Evolutionary conservation across 169 alveolate species (phyloP), one percentile per base, ranked within the genome.

Genomic region (Plasmodium adleri): DNA sequence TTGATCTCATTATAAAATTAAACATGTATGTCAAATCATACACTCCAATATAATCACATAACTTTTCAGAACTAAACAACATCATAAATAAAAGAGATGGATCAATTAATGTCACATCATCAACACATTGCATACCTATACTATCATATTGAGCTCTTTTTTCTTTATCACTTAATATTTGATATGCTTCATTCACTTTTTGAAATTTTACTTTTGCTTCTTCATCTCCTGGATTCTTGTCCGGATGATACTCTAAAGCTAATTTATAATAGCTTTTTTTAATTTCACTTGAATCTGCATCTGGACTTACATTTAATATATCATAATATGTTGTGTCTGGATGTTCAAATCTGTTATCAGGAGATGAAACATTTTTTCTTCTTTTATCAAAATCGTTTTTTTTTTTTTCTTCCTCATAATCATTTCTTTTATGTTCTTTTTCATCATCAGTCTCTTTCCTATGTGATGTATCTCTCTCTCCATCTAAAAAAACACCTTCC

Each of bases 201-300:
- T 94, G 96, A 52, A 94, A 94, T 62, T 88, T 92, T 15, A 54
- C 15, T 73, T 94, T 94, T 1, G 95, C 95, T 17, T 67, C 93
- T 0, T 85, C 94, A 56, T 91, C 92, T 74, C 74, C 72, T 0
- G 97, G 78, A 88, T 96, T 97, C 71, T 96, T 96, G 89, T 98
- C 99, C 17, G 99, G 99, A 76, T 98, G 99, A 70, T 94, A 96
- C 74, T 95, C 90, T 63, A 96, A 93, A 4, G 99, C 99, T 54
- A 98, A 87, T 88, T 96, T 96, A 83, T 97, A 97, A 88, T 96
- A 98, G 45, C 97, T 96, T 90, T 74, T 75, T 97, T 28, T 97
- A 24, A 98, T 97, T 52, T 95, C 96, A 32, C 97, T 90, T 58
- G 93, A 95, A 26, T 97, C 58, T 2, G 99, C 98, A 26, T 92